Percentiles rank a stretch among this genome's conserved stretches.
Evolutionary conservation across 768 basidiomycete species (phyloP).

Genomic region (Suillus ampliporus): DNA sequence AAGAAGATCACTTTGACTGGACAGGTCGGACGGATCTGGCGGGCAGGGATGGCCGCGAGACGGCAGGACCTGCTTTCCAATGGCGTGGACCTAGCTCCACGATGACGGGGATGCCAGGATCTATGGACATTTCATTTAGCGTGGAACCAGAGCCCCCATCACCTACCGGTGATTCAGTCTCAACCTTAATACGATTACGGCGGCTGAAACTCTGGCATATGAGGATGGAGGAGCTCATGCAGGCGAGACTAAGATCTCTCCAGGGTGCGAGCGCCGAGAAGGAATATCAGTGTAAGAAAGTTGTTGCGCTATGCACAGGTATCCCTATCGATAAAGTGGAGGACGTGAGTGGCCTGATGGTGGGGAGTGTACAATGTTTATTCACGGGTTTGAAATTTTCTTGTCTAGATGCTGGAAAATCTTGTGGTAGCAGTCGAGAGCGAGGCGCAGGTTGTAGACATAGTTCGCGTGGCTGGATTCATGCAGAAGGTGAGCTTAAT

Average conservation of each 20-base stretch:
- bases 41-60: slow-evolving; percentile 43
- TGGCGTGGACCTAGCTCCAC: slow-evolving; percentile 72
- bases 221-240: slow-evolving; percentile 76
- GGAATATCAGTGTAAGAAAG: slow-evolving; percentile 90
- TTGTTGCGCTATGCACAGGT: slow-evolving; percentile 88
- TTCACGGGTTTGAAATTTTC: slow-evolving; percentile 30
- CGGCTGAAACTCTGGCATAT: slow-evolving; percentile 85
- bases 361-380: slow-evolving; percentile 20
- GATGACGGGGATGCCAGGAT: slow-evolving; percentile 65
- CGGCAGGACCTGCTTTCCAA: slow-evolving; percentile 63
- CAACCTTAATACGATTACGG: slow-evolving; percentile 71
- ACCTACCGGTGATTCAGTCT: slow-evolving; percentile 61
- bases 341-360: slow-evolving; percentile 62
- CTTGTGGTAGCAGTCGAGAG: slow-evolving; percentile 89
- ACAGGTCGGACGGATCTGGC: slow-evolving; percentile 70
- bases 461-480: slow-evolving; percentile 86
- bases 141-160: slow-evolving; percentile 77
- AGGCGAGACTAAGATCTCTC: slow-evolving; percentile 67
- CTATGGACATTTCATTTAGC: slow-evolving; percentile 64
- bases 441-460: slow-evolving; percentile 80
- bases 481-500: slow-evolving; percentile 76
- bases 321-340: slow-evolving; percentile 90
- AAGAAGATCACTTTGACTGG: slow-evolving; percentile 89
- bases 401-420: slow-evolving; percentile 76
- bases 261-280: slow-evolving; percentile 86